Evolutionary conservation across 257 asterid genomes (phyloP), one percentile per base, ranked within the genome.

Genomic region (Euphrasia confusa): DNA sequence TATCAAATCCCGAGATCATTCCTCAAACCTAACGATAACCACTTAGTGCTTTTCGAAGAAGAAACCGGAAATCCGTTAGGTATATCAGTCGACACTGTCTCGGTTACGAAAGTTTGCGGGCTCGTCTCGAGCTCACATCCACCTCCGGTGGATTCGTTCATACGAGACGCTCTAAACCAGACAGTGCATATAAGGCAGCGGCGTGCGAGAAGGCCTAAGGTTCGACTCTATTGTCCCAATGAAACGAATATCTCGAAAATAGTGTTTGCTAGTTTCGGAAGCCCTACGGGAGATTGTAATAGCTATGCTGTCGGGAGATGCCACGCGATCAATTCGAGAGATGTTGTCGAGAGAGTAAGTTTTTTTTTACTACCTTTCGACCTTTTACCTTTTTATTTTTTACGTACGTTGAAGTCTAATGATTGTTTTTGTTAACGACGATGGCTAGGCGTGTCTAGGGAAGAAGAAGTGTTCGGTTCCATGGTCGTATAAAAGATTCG

Each of bases 1-100:
- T 84, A 85, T 77, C 83, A 86, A 50, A 65, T 90, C 69, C 98
- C 98, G 67, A 81, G 96, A 68, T 85, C 94, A 54, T 90, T 83
- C 77, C 84, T 91, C 45, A 80, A 72, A 70, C 84, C 90, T 62
- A 73, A 9, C 6, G 50, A 74, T 42, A 91, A 91, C 80, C 75
- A 68, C 3, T 50, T 91, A 65, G 87, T 91, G 44, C 40, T 91
- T 60, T 79, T 85, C 8, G 98, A 88, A 68, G 98, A 91, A 83
- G 96, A 88, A 83, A 53, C 47, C 7, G 95, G 95, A 2, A 67
- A 84, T 53, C 98, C 96, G 56, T 75, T 80, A 14, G 67, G 72
- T 17, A 62, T 91, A 68, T 66, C 95, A 15, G 54, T 91, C 7
- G 95, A 78, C 69, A 66, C 79, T n/a, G 84, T 86, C 53, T 78